Evolutionary conservation across 345 rosid genomes (phyloP), one percentile per base, ranked within the genome.

Genomic region (Eucalyptus globulus): DNA sequence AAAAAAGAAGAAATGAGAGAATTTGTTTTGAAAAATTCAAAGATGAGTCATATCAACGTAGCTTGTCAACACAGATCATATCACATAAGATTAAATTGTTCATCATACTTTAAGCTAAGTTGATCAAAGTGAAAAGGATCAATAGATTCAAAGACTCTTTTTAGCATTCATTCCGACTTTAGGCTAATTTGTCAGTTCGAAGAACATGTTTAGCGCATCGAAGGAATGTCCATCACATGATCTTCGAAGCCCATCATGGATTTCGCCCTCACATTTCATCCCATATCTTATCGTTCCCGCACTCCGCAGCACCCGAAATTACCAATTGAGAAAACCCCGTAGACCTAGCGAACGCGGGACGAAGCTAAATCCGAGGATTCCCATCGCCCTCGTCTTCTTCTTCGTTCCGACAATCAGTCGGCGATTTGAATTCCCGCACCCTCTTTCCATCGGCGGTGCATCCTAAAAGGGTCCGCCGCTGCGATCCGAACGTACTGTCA

Each of bases 31-130:
- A 67, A 67, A 31, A 31, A 16, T 16, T 31, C 2, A 4, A 7
- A 65, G 3, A 4, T 14, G 0, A 56, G 3, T 22, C 13, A 56
- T 56, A 22, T 56, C 13, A 56, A 24, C 1, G 1, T 0, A 54
- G 0, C 2, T 0, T 1, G 3, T 4, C 6, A 24, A 11, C 4
- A 1, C 1, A 0, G 1, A 3, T 1, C 2, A 5, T 58, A 26
- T 27, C 67, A 26, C 3, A 27, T 60, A 11, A 65, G 3, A 65
- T 29, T 14, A 65, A 29, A 29, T 29, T 29, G 17, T 11, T 11
- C 4, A 7, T 11, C 13, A 5, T 24, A 22, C 11, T 58, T 58
- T 24, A 5, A 3, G 11, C 6, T 29, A 14, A 65, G 16, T 65
- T 65, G 19, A 8, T 14, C 76, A 14, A n/a, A 65, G 15, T n/a